phyloP scores from a whole-genome alignment of 73 alveolate species.

The Paramecium bursaria region DNA sequence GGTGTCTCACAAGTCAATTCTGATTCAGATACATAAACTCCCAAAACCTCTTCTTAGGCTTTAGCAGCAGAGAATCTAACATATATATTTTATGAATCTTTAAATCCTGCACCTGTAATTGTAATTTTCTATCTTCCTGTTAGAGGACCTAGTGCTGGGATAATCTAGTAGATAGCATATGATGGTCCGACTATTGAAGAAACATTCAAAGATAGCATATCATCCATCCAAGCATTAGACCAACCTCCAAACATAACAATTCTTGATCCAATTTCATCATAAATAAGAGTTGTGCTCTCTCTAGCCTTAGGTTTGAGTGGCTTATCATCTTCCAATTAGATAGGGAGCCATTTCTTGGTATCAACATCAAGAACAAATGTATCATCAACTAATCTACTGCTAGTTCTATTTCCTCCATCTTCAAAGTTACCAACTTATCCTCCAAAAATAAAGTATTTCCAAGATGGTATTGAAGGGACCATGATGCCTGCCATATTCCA shows the following conservation, averaged over 20 bases:
- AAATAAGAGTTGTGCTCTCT: conserved; percentile 97
- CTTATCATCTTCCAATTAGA: conserved; percentile 83
- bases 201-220: conserved; percentile 95
- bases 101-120: conserved; percentile 91
- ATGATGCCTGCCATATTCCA: conserved; percentile 97
- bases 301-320: conserved; percentile 91
- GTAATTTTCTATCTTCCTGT: conserved; percentile 90
- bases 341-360: conserved; percentile 82
- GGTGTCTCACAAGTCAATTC: conserved; percentile 96
- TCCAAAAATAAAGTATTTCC: conserved; percentile 98
- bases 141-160: conserved; percentile 97
- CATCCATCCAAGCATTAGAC: conserved; percentile 99
- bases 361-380: conserved; percentile 86
- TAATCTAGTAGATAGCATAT: conserved; percentile 94
- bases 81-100: conserved; percentile 81
- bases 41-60: conserved; percentile 88
- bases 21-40: conserved; percentile 89
- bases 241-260: conserved; percentile 98
- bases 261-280: conserved; percentile 93
- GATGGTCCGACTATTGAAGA: conserved; percentile 99
- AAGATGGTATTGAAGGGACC: conserved; percentile 98
- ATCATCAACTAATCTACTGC: conserved; percentile 77
- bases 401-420: conserved; percentile 97
- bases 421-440: conserved; percentile 97
- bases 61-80: conserved; percentile 94